These are phyloP conservation scores for Emmonsiellopsis sp. DNA, from an alignment of 2,329 filamentous ascomycete genomes.

Conservation along the genomic window DNA sequence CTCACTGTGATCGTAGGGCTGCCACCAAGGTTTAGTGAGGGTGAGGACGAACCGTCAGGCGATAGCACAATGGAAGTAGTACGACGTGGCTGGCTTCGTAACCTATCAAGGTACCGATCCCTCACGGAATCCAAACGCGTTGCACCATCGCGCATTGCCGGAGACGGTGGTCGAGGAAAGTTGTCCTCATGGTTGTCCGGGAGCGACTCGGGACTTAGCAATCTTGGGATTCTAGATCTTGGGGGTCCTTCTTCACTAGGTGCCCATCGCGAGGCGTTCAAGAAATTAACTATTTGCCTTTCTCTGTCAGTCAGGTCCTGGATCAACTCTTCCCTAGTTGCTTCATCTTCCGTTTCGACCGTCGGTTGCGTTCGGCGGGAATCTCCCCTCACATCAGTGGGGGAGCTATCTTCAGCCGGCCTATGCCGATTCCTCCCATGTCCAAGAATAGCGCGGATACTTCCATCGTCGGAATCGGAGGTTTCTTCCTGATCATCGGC, in stretches of 20 bases:
- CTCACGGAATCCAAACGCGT: constrained; percentile 22
- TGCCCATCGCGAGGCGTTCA: constrained; percentile 34
- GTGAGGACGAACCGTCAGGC: constrained; percentile 18
- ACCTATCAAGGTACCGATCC: constrained; percentile 22
- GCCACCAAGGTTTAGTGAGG: constrained; percentile 15
- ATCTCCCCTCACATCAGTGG: constrained; percentile 20
- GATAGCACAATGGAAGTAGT: constrained; percentile 34
- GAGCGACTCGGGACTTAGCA: constrained; percentile 20
- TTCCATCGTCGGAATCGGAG: constrained; percentile 10
- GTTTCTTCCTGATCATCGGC: constrained; percentile 18
- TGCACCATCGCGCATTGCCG: constrained; percentile 19
- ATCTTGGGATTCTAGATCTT: constrained; percentile 21
- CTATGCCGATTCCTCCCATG: too few species aligned
- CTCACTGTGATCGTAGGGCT: constrained; percentile 28
- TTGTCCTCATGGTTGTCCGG: constrained; percentile 18
- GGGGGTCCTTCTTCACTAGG: constrained; percentile 11
- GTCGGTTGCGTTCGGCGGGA: constrained; percentile 7
- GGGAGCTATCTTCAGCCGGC: constrained; percentile 8
- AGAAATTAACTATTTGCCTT: constrained; percentile 34
- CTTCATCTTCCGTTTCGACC: constrained; percentile 14
- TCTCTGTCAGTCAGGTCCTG: constrained; percentile 34
- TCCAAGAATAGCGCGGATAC: neutral
- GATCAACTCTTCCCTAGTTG: constrained; percentile 27
- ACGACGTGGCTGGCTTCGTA: constrained; percentile 25
- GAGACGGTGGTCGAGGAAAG: constrained; percentile 26